A percentile compares a stretch with the other conserved stretches of the same genome.
Evolutionary conservation across 805 yeast genomes (phyloP).

Genomic region (Kodamaea leandrae): DNA sequence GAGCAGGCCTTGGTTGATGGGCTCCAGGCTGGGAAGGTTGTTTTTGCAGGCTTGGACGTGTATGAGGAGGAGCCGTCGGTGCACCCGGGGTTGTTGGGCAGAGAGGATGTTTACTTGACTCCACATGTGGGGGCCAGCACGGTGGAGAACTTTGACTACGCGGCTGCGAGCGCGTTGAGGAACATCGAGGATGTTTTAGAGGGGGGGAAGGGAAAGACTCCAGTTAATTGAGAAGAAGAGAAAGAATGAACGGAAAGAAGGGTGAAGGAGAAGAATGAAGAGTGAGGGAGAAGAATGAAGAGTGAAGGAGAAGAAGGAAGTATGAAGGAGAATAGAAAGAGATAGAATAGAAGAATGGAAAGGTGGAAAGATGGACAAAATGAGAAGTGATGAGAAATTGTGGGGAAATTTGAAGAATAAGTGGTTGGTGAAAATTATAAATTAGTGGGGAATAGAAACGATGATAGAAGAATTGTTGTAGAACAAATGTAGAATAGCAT

Average conservation of each 20-base stretch:
- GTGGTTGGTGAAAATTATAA: too few species aligned
- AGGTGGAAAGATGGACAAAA: too few species aligned
- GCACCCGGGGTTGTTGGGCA: constrained; percentile 45
- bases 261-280: neutral
- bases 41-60: constrained; percentile 73
- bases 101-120: constrained; percentile 62
- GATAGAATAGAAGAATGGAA: too few species aligned
- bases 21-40: constrained; percentile 55
- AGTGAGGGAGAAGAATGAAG: too few species aligned
- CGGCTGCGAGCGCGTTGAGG: constrained; percentile 51
- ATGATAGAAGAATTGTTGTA: too few species aligned
- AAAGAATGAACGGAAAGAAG: too few species aligned
- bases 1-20: constrained; percentile 65
- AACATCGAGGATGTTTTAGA: constrained; percentile 49
- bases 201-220: constrained; percentile 34
- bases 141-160: constrained; percentile 48
- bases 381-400: too few species aligned
- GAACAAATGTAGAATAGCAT: too few species aligned
- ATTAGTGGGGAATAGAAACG: too few species aligned
- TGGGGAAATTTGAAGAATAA: too few species aligned
- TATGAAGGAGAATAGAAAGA: too few species aligned
- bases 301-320: too few species aligned
- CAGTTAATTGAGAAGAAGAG: constrained; percentile 10
- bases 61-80: constrained; percentile 61
- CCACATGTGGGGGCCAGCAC: constrained; percentile 78